Evolutionary conservation across 257 asterid genomes (phyloP).

Genomic region (Przewalskia tangutica): DNA sequence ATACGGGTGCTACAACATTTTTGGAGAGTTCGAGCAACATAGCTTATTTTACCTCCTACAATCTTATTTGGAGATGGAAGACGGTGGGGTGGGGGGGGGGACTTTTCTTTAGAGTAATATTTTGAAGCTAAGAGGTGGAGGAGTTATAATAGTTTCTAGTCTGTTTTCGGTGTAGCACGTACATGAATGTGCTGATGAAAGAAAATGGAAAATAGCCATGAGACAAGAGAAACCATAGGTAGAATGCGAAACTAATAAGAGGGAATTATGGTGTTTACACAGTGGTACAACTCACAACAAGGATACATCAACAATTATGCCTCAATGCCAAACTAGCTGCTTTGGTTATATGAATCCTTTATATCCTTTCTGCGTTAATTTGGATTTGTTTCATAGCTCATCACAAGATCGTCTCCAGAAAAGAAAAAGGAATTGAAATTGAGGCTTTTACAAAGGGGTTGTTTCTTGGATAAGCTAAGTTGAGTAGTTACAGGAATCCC

Average conservation of each 20-base stretch:
- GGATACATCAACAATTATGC: not conserved
- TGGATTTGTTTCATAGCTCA: not conserved
- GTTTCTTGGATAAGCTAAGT: not conserved
- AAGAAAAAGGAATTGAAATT: not conserved
- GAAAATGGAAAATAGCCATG: not conserved
- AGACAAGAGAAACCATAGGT: not conserved
- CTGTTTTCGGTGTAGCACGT: not conserved
- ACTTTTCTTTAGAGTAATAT: not conserved
- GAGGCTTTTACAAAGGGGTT: not conserved
- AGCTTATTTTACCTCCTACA: not conserved
- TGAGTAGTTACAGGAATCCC: not conserved
- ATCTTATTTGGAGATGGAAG: not conserved
- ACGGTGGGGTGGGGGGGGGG: not conserved
- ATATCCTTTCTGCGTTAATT: not conserved
- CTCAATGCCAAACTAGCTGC: not conserved
- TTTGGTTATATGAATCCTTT: not conserved
- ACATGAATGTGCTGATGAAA: not conserved
- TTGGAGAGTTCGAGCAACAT: too few relatives aligned
- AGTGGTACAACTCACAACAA: not conserved
- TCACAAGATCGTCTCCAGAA: not conserved
- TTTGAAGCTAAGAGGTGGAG: not conserved
- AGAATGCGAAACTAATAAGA: not conserved
- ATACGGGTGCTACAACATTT: too few relatives aligned
- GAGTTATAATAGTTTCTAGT: not conserved
- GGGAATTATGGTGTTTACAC: not conserved